These are phyloP conservation scores for Pugionium cornutum DNA, from an alignment of 345 rosid species.

Conservation along the genomic window DNA sequence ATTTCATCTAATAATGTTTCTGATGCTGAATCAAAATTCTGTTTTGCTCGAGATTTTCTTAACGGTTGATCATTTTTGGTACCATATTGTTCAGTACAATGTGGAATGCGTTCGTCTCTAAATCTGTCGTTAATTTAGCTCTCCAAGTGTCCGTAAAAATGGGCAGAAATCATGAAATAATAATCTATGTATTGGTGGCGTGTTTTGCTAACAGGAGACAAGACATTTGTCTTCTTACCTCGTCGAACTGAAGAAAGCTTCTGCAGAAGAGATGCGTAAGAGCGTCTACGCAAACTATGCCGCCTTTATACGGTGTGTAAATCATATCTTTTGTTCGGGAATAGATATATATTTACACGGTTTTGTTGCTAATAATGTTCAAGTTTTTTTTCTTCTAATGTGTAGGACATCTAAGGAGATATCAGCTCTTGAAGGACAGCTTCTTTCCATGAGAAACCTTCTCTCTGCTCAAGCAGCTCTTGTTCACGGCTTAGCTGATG, in stretches of 20 bases:
- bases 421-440: slow-evolving; percentile 83
- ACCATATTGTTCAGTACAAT: background rate
- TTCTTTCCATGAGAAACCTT: slow-evolving; percentile 80
- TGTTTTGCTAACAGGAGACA: slow-evolving; percentile 56
- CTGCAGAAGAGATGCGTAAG: slow-evolving; percentile 97
- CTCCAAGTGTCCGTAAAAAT: slow-evolving; percentile 10
- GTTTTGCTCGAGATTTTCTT: background rate
- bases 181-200: background rate
- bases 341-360: background rate
- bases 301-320: slow-evolving; percentile 68
- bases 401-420: slow-evolving; percentile 88
- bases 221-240: slow-evolving; percentile 62
- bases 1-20: slow-evolving; percentile 4
- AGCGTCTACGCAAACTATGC: slow-evolving; percentile 91
- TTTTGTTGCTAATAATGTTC: slow-evolving; percentile 4
- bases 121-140: background rate
- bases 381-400: background rate
- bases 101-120: background rate
- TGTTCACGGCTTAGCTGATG: slow-evolving; percentile 76
- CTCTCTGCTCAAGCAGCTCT: slow-evolving; percentile 79
- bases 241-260: slow-evolving; percentile 79
- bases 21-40: background rate
- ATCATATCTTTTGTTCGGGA: background rate
- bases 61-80: background rate
- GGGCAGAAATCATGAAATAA: background rate